Evolutionary conservation across 2,329 filamentous ascomycete species (phyloP), one percentile per base, ranked within the genome.

Genomic region (Bimuria novae-zelandiae): DNA sequence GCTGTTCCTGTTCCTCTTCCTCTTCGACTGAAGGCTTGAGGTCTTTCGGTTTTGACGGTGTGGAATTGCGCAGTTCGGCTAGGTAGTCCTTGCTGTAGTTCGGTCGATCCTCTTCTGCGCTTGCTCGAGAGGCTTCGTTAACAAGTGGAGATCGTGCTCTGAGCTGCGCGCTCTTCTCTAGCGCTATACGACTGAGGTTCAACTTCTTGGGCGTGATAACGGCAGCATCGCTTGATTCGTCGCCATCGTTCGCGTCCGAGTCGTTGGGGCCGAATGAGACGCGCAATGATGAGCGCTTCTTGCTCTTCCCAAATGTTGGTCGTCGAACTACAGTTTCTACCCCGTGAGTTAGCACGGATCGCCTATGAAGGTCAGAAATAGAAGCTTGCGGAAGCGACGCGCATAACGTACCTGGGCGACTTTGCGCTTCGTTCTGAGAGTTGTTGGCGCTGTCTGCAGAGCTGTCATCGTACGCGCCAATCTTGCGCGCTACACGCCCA

Each of bases 61-160:
- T 97, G 11, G 90, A 92, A 54, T 86, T 89, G 57, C 91, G 90
- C 12, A 99, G 80, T 70, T 96, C 90, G 29, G 89, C 86, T 17
- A 99, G 80, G 60, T 93, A 90, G 63, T 95, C 90, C 66, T 89
- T 89, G 77, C 84, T 95, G 71, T 99, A 97, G 53, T 79, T 88
- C 0, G 91, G 92, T 32, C 88, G 80, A 46, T 87, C 87, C 14
- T 88, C 85, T 12, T 89, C 86, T 12, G 58, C 47, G 21, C 51
- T 47, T 0, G 67, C 62, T 8, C 72, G 84, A 0, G 90, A 72
- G 2, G 79, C 76, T n/a, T 79, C 73, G 56, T 79, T 64, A 45
- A 79, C 74, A 65, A 75, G 67, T 0, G 77, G 77, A 10, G 79
- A 75, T 30, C 75, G 74, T n/a, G 77, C 72, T 63, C 84, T 85